Base-by-base conservation (phyloP, 805 yeast species). In the Metschnikowia continentalis region DNA sequence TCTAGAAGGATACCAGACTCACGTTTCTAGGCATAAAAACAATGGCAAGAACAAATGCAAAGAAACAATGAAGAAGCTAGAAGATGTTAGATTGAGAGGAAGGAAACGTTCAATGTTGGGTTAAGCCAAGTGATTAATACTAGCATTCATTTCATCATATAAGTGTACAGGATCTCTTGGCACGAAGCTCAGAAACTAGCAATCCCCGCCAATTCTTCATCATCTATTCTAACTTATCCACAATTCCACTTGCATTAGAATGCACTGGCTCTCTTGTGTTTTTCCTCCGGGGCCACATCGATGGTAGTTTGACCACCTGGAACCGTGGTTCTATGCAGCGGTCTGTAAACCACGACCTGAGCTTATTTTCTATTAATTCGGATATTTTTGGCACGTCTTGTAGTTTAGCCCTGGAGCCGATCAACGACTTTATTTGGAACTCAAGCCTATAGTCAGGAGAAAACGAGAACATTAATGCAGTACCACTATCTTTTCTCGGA, bases 51-150 rank as follows among this genome's bases (percentile, higher is more conserved):
- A 74, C 56, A 72, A 73, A 59, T 66, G 66, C 49, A 71, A 63
- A 14, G 94, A 86, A 55, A 79, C 84, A 0, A 57, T 81, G 52
- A 76, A 75, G 49, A 78, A 91, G 64, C 77, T 94, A 46, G 88
- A 84, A 49, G 95, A 86, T 41, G 98, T 92, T 1, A 75, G 98
- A 61, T 67, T 86, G 72, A 81, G 99, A 64, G 99, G 99, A 1
- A 78, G 99, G 58, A 94, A 94, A 78, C 80, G 99, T 68, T 86
- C 96, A 52, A 89, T 92, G 96, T 70, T 91, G 44, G 99, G 99
- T 5, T 69, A 39, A 47, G 20, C 43, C 22, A 3, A 15, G 22
- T 10, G 22, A 26, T 39, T 23, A n/a, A 43, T 19, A 32, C 15
- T 17, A 32, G 19, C 23, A 33, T 33, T 43, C 30, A 43, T 33